Conservation (phyloP, 1,284 basidiomycete species). For the Trichosporon coremiiforme region DNA sequence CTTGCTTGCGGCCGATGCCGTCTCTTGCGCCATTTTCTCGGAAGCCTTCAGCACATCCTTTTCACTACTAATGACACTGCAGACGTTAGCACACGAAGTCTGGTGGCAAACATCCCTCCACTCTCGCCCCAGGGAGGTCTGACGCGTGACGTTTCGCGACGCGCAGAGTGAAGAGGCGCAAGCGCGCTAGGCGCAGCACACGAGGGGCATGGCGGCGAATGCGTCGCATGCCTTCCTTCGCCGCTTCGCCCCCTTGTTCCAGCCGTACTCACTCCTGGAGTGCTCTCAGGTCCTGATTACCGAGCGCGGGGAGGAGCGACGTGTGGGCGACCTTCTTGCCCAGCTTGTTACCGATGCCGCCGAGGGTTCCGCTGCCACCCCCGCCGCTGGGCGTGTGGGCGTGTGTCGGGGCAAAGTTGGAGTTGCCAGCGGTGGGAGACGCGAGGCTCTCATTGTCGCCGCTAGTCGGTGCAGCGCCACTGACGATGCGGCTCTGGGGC, state of each 20-base stretch:
- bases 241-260: not conserved
- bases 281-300: constrained; percentile 77
- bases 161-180: not conserved
- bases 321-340: constrained; percentile 53
- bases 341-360: constrained; percentile 45
- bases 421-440: constrained; percentile 12
- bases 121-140: not conserved
- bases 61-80: constrained; percentile 81
- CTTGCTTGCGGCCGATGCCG: constrained; percentile 74
- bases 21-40: constrained; percentile 62
- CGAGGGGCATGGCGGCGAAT: not conserved
- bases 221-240: not conserved
- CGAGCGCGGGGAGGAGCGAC: constrained; percentile 66
- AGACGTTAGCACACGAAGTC: constrained; percentile 15
- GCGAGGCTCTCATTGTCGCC: constrained; percentile 16
- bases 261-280: constrained; percentile 63
- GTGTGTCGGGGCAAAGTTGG: constrained; percentile 17
- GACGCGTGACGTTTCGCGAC: not conserved
- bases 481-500: constrained; percentile 9
- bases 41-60: constrained; percentile 77
- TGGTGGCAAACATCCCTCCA: not conserved
- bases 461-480: constrained; percentile 6
- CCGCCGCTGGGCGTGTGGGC: not conserved
- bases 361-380: constrained; percentile 26
- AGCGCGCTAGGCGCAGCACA: not conserved